Evolutionary conservation across 23 red algal species (phyloP).

Genomic region (Gracilaria domingensis): DNA sequence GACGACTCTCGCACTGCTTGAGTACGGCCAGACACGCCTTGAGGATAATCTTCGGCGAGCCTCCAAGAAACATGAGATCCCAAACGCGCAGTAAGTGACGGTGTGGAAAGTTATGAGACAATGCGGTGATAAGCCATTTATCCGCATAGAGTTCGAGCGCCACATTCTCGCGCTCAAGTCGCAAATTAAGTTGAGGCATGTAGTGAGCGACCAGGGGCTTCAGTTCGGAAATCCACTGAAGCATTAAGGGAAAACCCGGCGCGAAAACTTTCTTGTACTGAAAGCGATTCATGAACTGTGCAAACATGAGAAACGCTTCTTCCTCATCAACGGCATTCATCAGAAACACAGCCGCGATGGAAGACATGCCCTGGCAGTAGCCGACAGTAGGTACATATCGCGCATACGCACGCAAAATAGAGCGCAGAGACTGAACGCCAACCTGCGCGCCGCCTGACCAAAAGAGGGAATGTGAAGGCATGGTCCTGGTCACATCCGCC

Average conservation of each 20-base stretch:
- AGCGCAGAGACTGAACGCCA: constrained; percentile 85
- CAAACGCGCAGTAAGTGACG: constrained; percentile 84
- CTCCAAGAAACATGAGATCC: constrained; percentile 90
- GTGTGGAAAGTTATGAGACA: constrained; percentile 94
- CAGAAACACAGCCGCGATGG: constrained; percentile 83
- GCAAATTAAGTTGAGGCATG: constrained; percentile 75
- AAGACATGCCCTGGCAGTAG: constrained; percentile 98
- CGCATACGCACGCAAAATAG: constrained; percentile 90
- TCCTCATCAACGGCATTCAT: constrained; percentile 88
- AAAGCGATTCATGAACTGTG: constrained; percentile 91
- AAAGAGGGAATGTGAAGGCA: constrained; percentile 87
- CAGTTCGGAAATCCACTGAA: constrained; percentile 83
- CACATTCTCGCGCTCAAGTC: constrained; percentile 74
- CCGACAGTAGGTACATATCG: constrained; percentile 86
- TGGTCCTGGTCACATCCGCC: constrained; percentile 87
- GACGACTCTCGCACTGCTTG: constrained; percentile 51
- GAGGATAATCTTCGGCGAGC: constrained; percentile 80
- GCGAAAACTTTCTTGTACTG: constrained; percentile 89
- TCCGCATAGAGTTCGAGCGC: constrained; percentile 82
- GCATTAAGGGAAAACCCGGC: constrained; percentile 84
- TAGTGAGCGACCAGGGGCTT: constrained; percentile 74
- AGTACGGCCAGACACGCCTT: constrained; percentile 87
- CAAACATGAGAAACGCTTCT: constrained; percentile 89
- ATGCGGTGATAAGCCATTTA: constrained; percentile 91
- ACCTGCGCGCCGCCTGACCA: constrained; percentile 90